These are phyloP conservation scores for Porpolomopsis calyptriformis DNA, from an alignment of 768 basidiomycete species.

Conservation along the genomic window DNA sequence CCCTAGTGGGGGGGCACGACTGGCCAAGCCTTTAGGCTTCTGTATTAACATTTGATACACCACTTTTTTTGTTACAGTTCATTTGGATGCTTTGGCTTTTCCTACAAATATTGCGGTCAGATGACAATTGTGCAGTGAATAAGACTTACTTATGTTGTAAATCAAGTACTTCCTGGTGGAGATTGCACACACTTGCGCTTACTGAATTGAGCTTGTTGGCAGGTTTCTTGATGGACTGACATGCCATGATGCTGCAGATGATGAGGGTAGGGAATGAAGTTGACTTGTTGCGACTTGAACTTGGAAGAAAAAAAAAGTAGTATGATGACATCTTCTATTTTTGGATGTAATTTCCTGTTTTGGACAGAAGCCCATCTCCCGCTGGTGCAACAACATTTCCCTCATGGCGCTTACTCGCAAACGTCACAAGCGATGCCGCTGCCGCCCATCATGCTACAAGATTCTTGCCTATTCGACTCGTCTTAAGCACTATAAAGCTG, in stretches of 20 bases:
- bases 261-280: no score
- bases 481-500: neutral
- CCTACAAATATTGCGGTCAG: neutral
- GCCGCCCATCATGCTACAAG: neutral
- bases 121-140: neutral
- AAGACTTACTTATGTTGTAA: neutral
- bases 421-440: neutral
- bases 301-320: neutral
- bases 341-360: no score
- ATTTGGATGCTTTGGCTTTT: neutral
- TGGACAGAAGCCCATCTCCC: no score
- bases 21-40: neutral
- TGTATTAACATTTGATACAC: neutral
- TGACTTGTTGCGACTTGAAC: neutral
- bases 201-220: neutral
- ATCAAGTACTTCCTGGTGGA: neutral
- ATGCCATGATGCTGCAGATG: neutral
- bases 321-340: no score
- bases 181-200: neutral
- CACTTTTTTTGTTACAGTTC: neutral
- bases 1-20: neutral
- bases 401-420: neutral
- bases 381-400: no score
- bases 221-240: neutral
- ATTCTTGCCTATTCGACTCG: constrained; percentile 1